Evolutionary conservation across 1,139 yeast genomes (phyloP).

Genomic region (Pichiaceae sp.): DNA sequence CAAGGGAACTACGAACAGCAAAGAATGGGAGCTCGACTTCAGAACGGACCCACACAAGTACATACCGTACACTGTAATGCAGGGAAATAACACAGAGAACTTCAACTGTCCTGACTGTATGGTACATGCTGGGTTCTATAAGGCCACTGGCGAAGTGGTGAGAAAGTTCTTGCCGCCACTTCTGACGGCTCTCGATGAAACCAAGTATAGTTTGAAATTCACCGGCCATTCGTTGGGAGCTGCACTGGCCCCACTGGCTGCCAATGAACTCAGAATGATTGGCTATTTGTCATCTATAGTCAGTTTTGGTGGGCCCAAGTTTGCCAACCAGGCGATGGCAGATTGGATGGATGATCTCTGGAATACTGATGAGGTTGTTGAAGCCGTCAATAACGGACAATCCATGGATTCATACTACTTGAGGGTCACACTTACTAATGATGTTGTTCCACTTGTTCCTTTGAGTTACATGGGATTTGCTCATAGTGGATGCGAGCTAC

Average conservation of each 20-base stretch:
- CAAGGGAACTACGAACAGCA: conserved; percentile 49
- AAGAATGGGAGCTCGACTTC: conserved; percentile 52
- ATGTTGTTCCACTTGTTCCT: conserved; percentile 51
- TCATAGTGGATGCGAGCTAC: conserved; percentile 18
- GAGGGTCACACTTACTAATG: conserved; percentile 49
- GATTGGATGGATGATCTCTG: conserved; percentile 45
- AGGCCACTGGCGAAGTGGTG: conserved; percentile 32
- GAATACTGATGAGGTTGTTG: conserved; percentile 22
- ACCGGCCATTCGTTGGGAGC: conserved; percentile 74
- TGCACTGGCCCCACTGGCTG: conserved; percentile 54
- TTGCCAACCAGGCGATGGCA: conserved; percentile 46
- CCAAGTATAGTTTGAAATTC: conserved; percentile 42
- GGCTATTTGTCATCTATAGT: conserved; percentile 47
- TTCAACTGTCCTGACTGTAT: conserved; percentile 38
- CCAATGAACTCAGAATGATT: conserved; percentile 44
- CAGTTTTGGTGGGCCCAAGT: conserved; percentile 53
- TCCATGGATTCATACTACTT: conserved; percentile 28
- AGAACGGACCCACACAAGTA: conserved; percentile 34
- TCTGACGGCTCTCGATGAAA: conserved; percentile 25
- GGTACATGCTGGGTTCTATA: conserved; percentile 51
- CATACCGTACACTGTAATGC: conserved; percentile 25
- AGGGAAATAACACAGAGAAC: conserved; percentile 12
- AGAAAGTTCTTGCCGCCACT: conserved; percentile 29
- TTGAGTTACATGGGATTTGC: conserved; percentile 21
- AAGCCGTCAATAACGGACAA: conserved; percentile 1